phyloP scores from a whole-genome alignment of 2,329 filamentous ascomycete species.

The Penicillium psychrosexuale region DNA sequence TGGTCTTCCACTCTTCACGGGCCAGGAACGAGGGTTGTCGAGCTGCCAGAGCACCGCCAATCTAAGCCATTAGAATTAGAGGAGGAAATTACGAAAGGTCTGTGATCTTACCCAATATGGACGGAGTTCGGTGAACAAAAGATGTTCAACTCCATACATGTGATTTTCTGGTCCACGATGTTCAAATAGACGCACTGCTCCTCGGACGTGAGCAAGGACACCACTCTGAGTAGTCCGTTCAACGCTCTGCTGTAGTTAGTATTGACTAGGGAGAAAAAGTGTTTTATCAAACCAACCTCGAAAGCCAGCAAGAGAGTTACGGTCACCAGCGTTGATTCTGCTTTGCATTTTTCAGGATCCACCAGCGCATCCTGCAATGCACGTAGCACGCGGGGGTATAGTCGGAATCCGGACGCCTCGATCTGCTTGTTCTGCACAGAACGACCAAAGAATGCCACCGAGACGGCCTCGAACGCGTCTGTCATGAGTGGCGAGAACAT shows the following conservation, averaged over 20 bases:
- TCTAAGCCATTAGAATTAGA: constrained; percentile 17
- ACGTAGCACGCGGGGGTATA: constrained; percentile 37
- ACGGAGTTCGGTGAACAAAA: constrained; percentile 38
- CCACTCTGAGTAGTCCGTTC: constrained; percentile 36
- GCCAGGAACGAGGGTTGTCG: constrained; percentile 38
- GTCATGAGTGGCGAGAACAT: constrained; percentile 41
- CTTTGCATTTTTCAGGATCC: constrained; percentile 36
- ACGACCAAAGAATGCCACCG: constrained; percentile 40
- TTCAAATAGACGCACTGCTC: constrained; percentile 37
- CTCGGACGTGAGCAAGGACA: constrained; percentile 34
- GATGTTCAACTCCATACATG: constrained; percentile 40
- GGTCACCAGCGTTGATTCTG: constrained; percentile 39
- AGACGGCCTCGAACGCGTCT: constrained; percentile 39
- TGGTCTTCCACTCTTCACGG: constrained; percentile 38
- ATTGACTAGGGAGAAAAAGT: neutral
- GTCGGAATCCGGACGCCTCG: constrained; percentile 32
- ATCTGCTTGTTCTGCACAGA: constrained; percentile 34
- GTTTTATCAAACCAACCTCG: constrained; percentile 24
- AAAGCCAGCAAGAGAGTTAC: constrained; percentile 40
- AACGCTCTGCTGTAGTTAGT: constrained; percentile 28
- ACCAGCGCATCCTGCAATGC: constrained; percentile 37
- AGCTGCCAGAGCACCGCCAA: constrained; percentile 30
- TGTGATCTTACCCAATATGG: constrained; percentile 37
- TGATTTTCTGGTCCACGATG: constrained; percentile 41
- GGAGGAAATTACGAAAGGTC: neutral